These are phyloP conservation scores for Termitomyces sp. DNA, from an alignment of 768 basidiomycete species.

Conservation along the genomic window DNA sequence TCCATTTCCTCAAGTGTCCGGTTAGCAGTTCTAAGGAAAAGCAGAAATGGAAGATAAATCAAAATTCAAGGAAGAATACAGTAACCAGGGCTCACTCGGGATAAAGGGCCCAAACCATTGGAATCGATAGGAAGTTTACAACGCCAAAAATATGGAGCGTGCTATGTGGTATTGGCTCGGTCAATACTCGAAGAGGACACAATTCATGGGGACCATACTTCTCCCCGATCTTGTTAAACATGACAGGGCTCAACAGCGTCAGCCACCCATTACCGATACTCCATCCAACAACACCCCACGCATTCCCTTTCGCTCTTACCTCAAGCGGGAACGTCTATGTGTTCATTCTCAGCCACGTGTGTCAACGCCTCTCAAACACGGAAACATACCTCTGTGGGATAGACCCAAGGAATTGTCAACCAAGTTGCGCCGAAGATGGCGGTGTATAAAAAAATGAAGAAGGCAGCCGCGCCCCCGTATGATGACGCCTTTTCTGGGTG, in stretches of 20 bases:
- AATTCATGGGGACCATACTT: slow-evolving; percentile 16
- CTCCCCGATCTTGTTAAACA: slow-evolving; percentile 38
- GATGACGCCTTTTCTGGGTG: slow-evolving; percentile 33
- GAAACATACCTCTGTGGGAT: slow-evolving; percentile 24
- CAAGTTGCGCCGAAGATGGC: slow-evolving; percentile 42
- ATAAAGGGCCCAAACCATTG: slow-evolving; percentile 42
- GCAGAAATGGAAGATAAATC: not conserved
- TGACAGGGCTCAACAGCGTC: slow-evolving; percentile 40
- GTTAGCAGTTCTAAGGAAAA: slow-evolving; percentile 27
- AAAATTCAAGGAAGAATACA: not conserved
- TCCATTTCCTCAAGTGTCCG: slow-evolving; percentile 44
- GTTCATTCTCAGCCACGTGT: not conserved
- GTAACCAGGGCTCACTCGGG: slow-evolving; percentile 30
- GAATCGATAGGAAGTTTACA: slow-evolving; percentile 39
- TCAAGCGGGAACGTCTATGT: slow-evolving; percentile 39
- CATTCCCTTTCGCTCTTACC: slow-evolving; percentile 42
- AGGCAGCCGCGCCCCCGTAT: slow-evolving; percentile 40
- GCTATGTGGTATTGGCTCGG: slow-evolving; percentile 16
- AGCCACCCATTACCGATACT: slow-evolving; percentile 40
- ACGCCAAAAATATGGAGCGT: slow-evolving; percentile 42
- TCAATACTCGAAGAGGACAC: not conserved
- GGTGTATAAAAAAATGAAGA: slow-evolving; percentile 42
- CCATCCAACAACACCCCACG: slow-evolving; percentile 44
- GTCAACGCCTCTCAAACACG: not conserved
- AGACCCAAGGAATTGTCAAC: slow-evolving; percentile 40